Conservation (phyloP, 202 grass and related monocot genomes). For the Elaeis oleifera region DNA sequence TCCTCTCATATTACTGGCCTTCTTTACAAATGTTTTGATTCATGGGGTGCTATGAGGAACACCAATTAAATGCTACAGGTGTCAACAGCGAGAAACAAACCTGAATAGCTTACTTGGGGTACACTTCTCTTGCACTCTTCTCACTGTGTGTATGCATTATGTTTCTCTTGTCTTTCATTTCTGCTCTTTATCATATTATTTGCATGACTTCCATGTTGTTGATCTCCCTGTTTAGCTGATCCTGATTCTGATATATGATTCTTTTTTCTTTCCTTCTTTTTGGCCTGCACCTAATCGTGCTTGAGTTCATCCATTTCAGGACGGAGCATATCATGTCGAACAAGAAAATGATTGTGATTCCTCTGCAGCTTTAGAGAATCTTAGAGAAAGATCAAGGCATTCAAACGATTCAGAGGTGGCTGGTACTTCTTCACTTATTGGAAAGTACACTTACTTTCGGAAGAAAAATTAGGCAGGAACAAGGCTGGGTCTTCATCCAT, state of each 20-base stretch:
- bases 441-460: constrained; percentile 53
- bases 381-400: neutral
- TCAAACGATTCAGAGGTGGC: constrained; percentile 3
- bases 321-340: neutral
- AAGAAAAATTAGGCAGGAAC: constrained; percentile 56
- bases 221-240: too few relatives aligned
- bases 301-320: neutral
- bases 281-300: neutral
- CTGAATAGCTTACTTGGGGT: neutral
- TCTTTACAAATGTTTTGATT: constrained; percentile 40
- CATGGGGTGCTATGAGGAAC: constrained; percentile 35
- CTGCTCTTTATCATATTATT: neutral
- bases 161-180: neutral
- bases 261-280: too few relatives aligned
- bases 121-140: neutral
- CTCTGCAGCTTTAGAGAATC: neutral
- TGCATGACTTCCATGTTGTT: neutral
- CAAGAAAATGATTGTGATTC: constrained; percentile 1
- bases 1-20: constrained; percentile 38
- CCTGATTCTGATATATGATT: too few relatives aligned
- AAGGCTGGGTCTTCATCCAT: constrained; percentile 21
- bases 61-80: constrained; percentile 7
- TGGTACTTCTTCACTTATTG: constrained; percentile 29
- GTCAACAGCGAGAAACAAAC: neutral
- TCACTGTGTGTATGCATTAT: neutral